Conservation (phyloP, 2,329 filamentous ascomycete genomes). For the Zasmidium angulare region DNA sequence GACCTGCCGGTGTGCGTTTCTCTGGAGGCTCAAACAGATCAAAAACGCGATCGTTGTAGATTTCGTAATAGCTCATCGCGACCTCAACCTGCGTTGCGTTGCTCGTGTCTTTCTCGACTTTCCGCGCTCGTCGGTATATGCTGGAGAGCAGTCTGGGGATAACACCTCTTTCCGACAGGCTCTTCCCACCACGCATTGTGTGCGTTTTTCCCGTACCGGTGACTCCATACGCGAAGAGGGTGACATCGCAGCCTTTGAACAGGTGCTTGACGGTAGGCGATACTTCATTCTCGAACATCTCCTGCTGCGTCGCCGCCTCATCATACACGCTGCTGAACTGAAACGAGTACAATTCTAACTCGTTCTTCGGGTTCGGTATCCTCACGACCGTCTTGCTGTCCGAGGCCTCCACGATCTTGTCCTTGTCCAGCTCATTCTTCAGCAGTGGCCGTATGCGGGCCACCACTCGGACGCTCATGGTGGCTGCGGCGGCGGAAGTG, state of each 20-base stretch:
- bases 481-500: constrained; percentile 3
- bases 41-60: constrained; percentile 94
- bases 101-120: constrained; percentile 51
- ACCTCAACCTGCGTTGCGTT: constrained; percentile 71
- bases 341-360: constrained; percentile 86
- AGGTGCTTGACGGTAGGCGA: constrained; percentile 86
- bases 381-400: constrained; percentile 62
- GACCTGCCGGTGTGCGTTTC: constrained; percentile 80
- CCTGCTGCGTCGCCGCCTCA: constrained; percentile 74
- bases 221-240: constrained; percentile 92
- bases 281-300: constrained; percentile 82
- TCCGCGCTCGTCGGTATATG: constrained; percentile 68
- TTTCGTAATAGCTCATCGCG: constrained; percentile 75
- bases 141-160: constrained; percentile 57
- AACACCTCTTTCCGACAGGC: constrained; percentile 66
- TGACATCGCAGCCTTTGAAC: constrained; percentile 98
- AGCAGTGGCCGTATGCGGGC: constrained; percentile 87
- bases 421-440: constrained; percentile 79
- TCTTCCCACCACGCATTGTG: constrained; percentile 71
- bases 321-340: constrained; percentile 94
- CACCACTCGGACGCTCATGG: constrained; percentile 73
- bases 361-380: constrained; percentile 93
- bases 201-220: constrained; percentile 98
- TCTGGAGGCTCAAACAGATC: constrained; percentile 84
- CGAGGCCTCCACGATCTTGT: constrained; percentile 76